A percentile compares a stretch with the other conserved stretches of the same genome.
Conservation (phyloP, 495 filamentous ascomycete species). For the Barbatosphaeria neglecta region DNA sequence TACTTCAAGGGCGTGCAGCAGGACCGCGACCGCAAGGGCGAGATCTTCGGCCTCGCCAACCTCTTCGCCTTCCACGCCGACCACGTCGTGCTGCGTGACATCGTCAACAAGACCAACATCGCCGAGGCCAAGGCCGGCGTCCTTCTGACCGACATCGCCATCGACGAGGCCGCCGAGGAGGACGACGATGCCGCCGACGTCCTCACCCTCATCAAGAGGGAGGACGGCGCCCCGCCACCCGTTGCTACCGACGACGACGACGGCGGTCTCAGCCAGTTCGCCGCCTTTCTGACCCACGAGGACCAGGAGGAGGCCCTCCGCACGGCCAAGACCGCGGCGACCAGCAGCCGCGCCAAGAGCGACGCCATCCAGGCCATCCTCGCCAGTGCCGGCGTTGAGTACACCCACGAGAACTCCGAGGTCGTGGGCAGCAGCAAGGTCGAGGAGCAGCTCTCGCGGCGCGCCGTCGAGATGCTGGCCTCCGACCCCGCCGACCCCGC, state of each 20-base stretch:
- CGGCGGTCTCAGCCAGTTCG: slow-evolving; percentile 66
- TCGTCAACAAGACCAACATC: slow-evolving; percentile 96
- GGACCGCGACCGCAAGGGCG: slow-evolving; percentile 64
- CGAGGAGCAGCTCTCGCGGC: slow-evolving; percentile 66
- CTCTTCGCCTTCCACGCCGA: slow-evolving; percentile 76
- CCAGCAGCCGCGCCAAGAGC: slow-evolving; percentile 32
- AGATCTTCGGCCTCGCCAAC: slow-evolving; percentile 86
- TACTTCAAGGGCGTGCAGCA: slow-evolving; percentile 96
- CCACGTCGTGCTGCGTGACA: slow-evolving; percentile 72
- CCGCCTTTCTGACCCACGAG: slow-evolving; percentile 52
- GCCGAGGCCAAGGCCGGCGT: slow-evolving; percentile 86
- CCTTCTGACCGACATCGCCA: slow-evolving; percentile 60
- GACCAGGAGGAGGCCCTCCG: slow-evolving; percentile 24
- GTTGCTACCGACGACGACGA: slow-evolving; percentile 40
- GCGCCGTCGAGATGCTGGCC: slow-evolving; percentile 61
- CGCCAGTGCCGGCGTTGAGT: slow-evolving; percentile 78
- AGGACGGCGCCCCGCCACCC: too few species aligned
- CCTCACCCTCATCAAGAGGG: slow-evolving; percentile 27
- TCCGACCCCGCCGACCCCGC: slow-evolving; percentile 36
- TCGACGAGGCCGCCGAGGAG: slow-evolving; percentile 49
- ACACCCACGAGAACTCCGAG: slow-evolving; percentile 93
- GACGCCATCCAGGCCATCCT: slow-evolving; percentile 87
- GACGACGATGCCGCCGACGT: slow-evolving; percentile 28
- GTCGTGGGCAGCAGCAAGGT: slow-evolving; percentile 82
- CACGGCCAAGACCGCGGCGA: slow-evolving; percentile 10